Evolutionary conservation across 2,329 filamentous ascomycete species (phyloP).

Genomic region (Claviceps sp.): DNA sequence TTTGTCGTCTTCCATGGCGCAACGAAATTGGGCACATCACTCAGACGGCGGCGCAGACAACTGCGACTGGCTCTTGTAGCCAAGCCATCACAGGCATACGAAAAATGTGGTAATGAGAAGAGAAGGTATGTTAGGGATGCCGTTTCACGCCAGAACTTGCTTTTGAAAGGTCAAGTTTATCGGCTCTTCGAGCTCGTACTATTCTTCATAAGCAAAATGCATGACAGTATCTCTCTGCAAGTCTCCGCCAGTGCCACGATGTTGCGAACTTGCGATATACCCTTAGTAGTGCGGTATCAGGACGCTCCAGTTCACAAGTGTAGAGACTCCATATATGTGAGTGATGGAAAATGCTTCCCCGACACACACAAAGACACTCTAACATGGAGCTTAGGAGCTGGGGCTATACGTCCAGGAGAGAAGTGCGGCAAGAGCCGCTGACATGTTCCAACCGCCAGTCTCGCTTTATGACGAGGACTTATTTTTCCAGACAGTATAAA

Average conservation of each 20-base stretch:
- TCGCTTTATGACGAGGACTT: constrained; percentile 53
- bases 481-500: background rate
- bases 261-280: constrained; percentile 45
- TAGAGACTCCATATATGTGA: constrained; percentile 71
- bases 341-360: constrained; percentile 78
- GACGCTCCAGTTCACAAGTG: constrained; percentile 69
- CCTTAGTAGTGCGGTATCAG: constrained; percentile 36
- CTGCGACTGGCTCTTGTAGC: too few species aligned
- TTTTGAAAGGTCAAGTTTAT: constrained; percentile 78
- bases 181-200: constrained; percentile 70
- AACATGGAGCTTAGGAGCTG: constrained; percentile 84
- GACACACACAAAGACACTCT: constrained; percentile 63
- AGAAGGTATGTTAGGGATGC: background rate
- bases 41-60: too few species aligned
- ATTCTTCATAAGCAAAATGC: constrained; percentile 79
- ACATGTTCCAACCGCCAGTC: constrained; percentile 65
- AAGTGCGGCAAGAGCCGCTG: constrained; percentile 86
- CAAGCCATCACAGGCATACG: too few species aligned
- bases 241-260: constrained; percentile 48
- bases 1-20: too few species aligned
- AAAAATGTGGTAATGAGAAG: background rate
- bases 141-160: constrained; percentile 61
- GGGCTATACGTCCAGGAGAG: constrained; percentile 73
- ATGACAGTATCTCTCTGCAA: constrained; percentile 82
- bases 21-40: too few species aligned